Percentiles rank a stretch among this genome's conserved stretches.
phyloP scores from a whole-genome alignment of 2,329 filamentous ascomycete genomes.

The Leptographium radiaticola region DNA sequence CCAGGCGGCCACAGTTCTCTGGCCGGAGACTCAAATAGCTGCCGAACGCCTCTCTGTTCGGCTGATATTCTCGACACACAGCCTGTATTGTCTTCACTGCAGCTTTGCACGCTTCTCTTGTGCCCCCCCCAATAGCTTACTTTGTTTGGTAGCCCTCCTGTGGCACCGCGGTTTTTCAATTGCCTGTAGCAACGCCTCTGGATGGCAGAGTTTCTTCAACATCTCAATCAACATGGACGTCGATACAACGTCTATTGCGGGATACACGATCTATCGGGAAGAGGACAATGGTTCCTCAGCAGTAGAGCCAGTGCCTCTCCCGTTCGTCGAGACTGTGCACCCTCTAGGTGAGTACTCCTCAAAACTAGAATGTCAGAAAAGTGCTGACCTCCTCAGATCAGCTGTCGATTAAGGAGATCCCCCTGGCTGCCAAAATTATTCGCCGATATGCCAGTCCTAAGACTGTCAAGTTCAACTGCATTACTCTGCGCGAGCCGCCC shows the following conservation, averaged over 20 bases:
- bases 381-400: slow-evolving; percentile 24
- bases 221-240: slow-evolving; percentile 21
- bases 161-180: neutral
- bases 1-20: neutral
- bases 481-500: slow-evolving; percentile 72
- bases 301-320: slow-evolving; percentile 16
- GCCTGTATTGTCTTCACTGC: neutral
- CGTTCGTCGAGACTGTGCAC: slow-evolving; percentile 6
- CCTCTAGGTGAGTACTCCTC: neutral
- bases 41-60: neutral
- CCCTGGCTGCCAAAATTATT: slow-evolving; percentile 46
- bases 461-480: slow-evolving; percentile 71
- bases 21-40: neutral
- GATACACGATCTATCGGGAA: slow-evolving; percentile 32
- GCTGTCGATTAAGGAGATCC: slow-evolving; percentile 41
- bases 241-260: slow-evolving; percentile 29
- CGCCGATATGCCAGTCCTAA: slow-evolving; percentile 57
- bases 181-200: slow-evolving; percentile 3
- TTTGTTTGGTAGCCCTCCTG: neutral
- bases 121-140: neutral
- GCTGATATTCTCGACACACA: too few relatives aligned
- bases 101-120: neutral
- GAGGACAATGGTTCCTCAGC: slow-evolving; percentile 24
- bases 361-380: slow-evolving; percentile 12
- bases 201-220: slow-evolving; percentile 10